Conservation (phyloP, 2,329 filamentous ascomycete species). For the Xylariaceae sp. region DNA sequence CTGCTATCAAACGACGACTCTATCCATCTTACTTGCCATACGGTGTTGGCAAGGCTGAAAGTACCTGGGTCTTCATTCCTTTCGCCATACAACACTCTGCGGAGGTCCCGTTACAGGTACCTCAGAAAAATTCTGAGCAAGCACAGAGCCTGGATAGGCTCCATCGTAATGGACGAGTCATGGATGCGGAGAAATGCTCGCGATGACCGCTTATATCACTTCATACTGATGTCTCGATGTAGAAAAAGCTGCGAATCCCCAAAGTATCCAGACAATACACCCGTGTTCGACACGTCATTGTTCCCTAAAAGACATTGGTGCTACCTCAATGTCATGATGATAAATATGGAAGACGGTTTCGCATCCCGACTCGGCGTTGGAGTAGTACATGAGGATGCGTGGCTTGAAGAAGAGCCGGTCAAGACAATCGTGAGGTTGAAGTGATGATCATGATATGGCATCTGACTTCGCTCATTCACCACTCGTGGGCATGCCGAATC, state of each 20-base stretch:
- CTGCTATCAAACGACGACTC: no score
- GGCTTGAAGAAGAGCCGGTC: slow-evolving; percentile 2
- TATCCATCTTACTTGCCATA: no score
- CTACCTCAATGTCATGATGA: slow-evolving; percentile 7
- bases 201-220: slow-evolving; percentile 1
- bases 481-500: no score
- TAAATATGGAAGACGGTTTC: background rate
- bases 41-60: no score
- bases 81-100: no score
- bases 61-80: no score
- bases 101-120: no score
- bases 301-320: slow-evolving; percentile 6
- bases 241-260: no score
- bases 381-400: slow-evolving; percentile 4
- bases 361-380: slow-evolving; percentile 1
- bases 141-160: slow-evolving; percentile 2
- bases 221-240: slow-evolving; percentile 7
- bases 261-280: background rate
- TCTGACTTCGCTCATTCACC: no score
- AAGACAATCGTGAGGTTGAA: slow-evolving; percentile 3
- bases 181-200: slow-evolving; percentile 1
- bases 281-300: background rate
- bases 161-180: slow-evolving; percentile 1
- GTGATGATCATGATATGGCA: background rate
- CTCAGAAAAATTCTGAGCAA: slow-evolving; percentile 1